Evolutionary conservation across 108 stramenopile species (phyloP).

Genomic region (Conticribra guillardii): DNA sequence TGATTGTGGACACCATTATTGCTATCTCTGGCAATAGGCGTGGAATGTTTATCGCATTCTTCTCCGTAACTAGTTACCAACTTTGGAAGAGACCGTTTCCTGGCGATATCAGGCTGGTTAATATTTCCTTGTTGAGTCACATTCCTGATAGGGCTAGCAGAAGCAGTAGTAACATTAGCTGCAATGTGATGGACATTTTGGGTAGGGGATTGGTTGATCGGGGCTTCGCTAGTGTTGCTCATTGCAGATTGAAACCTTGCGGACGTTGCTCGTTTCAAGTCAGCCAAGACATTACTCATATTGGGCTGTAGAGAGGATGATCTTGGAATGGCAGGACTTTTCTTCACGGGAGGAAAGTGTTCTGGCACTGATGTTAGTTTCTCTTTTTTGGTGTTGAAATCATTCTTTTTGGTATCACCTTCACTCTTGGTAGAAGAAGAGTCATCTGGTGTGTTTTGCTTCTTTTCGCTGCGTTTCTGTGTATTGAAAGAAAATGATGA

Average conservation of each 20-base stretch:
- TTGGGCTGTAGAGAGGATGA: slow-evolving; percentile 36
- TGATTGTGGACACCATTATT: no score
- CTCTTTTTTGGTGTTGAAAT: slow-evolving; percentile 9
- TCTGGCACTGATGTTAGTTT: slow-evolving; percentile 23
- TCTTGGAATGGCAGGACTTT: slow-evolving; percentile 13
- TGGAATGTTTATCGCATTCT: no score
- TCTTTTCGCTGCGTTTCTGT: slow-evolving; percentile 45
- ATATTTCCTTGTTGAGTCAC: background rate
- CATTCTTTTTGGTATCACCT: slow-evolving; percentile 6
- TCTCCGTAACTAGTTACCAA: no score
- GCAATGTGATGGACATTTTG: slow-evolving; percentile 1
- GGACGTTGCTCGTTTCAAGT: slow-evolving; percentile 27
- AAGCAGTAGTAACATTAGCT: background rate
- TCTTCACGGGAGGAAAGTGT: slow-evolving; percentile 8
- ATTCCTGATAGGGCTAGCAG: background rate
- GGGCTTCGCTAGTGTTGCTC: background rate
- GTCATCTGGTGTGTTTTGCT: no score
- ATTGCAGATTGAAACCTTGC: slow-evolving; percentile 2
- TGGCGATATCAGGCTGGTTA: no score
- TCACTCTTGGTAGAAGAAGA: no score
- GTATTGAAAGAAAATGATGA: background rate
- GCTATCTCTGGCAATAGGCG: no score
- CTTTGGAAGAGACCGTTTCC: no score
- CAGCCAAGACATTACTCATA: slow-evolving; percentile 36
- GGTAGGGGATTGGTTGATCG: background rate